Evolutionary conservation across 2,329 filamentous ascomycete genomes (phyloP), one percentile per base, ranked within the genome.

Genomic region (Stemphylium vesicarium): DNA sequence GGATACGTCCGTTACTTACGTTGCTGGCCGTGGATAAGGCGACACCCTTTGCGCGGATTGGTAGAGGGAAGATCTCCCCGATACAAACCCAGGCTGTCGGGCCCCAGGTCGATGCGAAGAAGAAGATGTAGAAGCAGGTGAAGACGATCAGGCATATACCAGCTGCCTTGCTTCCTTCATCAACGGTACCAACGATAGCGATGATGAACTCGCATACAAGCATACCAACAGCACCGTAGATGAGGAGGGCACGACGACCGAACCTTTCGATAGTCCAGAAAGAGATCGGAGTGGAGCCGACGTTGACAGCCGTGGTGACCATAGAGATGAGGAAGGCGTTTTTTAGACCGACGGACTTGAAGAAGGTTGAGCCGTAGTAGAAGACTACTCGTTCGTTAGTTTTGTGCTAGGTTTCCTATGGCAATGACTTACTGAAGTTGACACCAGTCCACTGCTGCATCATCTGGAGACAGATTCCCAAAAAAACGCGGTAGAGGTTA

Each of bases 41-140:
- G 56, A 96, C 91, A 80, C 92, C 92, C 64, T 91, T 90, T 36
- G 92, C 90, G 70, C 92, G 90, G 78, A 96, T 94, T 58, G 90
- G 91, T 49, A 96, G 85, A 53, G 92, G 91, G 85, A 90, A 96
- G 77, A 95, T 89, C 81, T 96, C 92, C 73, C 92, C 92, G 69
- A 95, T 93, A 65, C 96, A 84, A 52, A 83, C 81, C 84, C 84
- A 86, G 22, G 82, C 83, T 51, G 81, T 88, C 6, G 91, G 91
- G 48, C 92, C 92, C 92, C 91, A 96, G 61, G 92, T 96, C 54
- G 85, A 87, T 56, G 92, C 92, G 75, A 96, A 96, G 84, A 89
- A 94, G 84, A 91, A 92, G 82, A 96, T 93, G 84, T 92, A 95
- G 81, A 96, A 88, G 80, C 88, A 89, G 72, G 95, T 95, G 80